Conservation (phyloP, 768 basidiomycete species). For the Suillus plorans region DNA sequence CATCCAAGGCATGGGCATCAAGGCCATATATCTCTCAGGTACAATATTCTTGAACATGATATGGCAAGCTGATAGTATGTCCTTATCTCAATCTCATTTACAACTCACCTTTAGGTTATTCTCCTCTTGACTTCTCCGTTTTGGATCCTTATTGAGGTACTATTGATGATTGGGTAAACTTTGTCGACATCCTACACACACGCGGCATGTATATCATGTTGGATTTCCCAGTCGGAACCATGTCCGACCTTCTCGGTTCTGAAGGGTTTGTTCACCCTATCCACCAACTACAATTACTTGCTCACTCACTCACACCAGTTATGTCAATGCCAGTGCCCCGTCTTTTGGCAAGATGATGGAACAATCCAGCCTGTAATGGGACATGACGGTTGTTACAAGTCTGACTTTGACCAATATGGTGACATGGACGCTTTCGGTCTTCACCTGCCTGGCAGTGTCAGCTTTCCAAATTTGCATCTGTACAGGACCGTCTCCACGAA, state of each 20-base stretch:
- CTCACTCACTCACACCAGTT: constrained; percentile 38
- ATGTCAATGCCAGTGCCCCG: constrained; percentile 77
- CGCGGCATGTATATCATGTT: constrained; percentile 90
- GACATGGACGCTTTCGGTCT: constrained; percentile 99
- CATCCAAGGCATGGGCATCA: constrained; percentile 84
- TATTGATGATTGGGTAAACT: constrained; percentile 70
- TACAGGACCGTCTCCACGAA: constrained; percentile 93
- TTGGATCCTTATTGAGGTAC: constrained; percentile 93
- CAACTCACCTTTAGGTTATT: constrained; percentile 63
- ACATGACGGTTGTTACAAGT: constrained; percentile 69
- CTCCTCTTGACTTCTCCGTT: constrained; percentile 87
- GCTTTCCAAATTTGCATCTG: constrained; percentile 91
- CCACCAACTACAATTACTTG: constrained; percentile 10
- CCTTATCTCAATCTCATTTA: background rate
- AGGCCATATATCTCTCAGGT: constrained; percentile 86
- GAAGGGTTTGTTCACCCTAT: constrained; percentile 54
- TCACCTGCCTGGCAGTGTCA: constrained; percentile 94
- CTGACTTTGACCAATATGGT: constrained; percentile 94
- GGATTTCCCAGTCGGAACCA: constrained; percentile 93
- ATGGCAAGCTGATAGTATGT: constrained; percentile 89
- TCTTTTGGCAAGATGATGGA: constrained; percentile 80
- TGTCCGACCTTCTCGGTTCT: too few relatives aligned
- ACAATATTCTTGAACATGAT: constrained; percentile 93
- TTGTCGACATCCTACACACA: constrained; percentile 76
- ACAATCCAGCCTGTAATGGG: constrained; percentile 46